Evolutionary conservation across 2,329 filamentous ascomycete genomes (phyloP).

Genomic region (Trichoderma cornu-damae): DNA sequence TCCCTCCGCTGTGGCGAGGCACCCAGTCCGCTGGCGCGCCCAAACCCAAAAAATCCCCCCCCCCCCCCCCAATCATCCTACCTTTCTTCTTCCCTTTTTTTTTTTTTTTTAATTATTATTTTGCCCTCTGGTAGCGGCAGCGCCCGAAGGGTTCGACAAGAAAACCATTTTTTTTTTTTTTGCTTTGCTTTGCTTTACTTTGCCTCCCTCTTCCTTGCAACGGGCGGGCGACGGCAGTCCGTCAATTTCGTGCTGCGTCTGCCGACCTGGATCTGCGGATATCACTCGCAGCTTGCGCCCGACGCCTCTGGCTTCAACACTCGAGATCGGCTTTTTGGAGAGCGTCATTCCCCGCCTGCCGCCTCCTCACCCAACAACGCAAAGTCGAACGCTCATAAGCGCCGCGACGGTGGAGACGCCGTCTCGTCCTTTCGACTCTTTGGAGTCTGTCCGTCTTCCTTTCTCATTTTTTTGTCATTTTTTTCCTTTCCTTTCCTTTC

Average conservation of each 20-base stretch:
- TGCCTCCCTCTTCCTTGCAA: not conserved
- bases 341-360: slow-evolving; percentile 10
- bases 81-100: too few species aligned
- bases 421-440: slow-evolving; percentile 9
- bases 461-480: too few species aligned
- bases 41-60: slow-evolving; percentile 5
- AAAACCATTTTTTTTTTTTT: not conserved
- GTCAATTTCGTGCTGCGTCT: not conserved
- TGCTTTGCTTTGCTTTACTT: not conserved
- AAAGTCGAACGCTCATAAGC: not conserved
- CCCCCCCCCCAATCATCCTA: slow-evolving; percentile 1
- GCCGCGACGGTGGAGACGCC: slow-evolving; percentile 19
- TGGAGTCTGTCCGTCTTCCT: slow-evolving; percentile 3
- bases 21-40: not conserved
- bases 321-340: slow-evolving; percentile 2
- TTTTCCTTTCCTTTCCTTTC: too few species aligned
- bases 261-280: not conserved
- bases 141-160: slow-evolving; percentile 10
- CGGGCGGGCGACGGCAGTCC: not conserved
- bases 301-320: not conserved
- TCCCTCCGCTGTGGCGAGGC: slow-evolving; percentile 8
- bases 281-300: not conserved
- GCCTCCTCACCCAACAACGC: slow-evolving; percentile 11
- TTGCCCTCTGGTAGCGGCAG: slow-evolving; percentile 15
- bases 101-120: too few species aligned